Conservation (phyloP, 805 yeast species). For the Kluyveromyces lactis region DNA sequence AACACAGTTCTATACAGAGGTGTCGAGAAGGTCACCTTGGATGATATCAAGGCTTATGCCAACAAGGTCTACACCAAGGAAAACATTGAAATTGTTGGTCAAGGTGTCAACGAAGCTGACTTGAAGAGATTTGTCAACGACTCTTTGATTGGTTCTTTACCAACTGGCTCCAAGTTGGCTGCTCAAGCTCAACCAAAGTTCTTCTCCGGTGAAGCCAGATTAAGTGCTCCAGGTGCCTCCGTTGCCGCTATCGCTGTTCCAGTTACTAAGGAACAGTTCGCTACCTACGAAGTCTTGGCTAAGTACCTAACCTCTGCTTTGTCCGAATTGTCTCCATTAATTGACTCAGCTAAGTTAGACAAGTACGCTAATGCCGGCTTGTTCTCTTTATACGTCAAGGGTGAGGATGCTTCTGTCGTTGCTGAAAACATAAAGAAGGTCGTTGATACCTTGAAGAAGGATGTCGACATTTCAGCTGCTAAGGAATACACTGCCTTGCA, state of each 20-base stretch:
- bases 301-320: conserved; percentile 56
- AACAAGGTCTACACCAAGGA: conserved; percentile 57
- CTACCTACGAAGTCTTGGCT: conserved; percentile 61
- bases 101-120: conserved; percentile 67
- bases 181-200: conserved; percentile 32
- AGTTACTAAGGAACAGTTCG: conserved; percentile 51
- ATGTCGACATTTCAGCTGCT: conserved; percentile 52
- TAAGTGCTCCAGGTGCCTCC: conserved; percentile 55
- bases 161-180: conserved; percentile 48
- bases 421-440: conserved; percentile 53
- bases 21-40: conserved; percentile 45
- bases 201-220: conserved; percentile 62
- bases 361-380: conserved; percentile 75
- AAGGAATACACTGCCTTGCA: conserved; percentile 42
- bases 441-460: conserved; percentile 43
- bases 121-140: conserved; percentile 58
- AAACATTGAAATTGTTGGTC: conserved; percentile 62
- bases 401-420: conserved; percentile 49
- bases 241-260: conserved; percentile 81
- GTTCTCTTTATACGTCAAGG: conserved; percentile 61
- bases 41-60: conserved; percentile 62
- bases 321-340: conserved; percentile 43
- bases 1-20: conserved; percentile 72
- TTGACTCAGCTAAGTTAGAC: conserved; percentile 45
- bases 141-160: conserved; percentile 50